Evolutionary conservation across 495 filamentous ascomycete genomes (phyloP), one percentile per base, ranked within the genome.

Genomic region (Penicillium maclennaniae): DNA sequence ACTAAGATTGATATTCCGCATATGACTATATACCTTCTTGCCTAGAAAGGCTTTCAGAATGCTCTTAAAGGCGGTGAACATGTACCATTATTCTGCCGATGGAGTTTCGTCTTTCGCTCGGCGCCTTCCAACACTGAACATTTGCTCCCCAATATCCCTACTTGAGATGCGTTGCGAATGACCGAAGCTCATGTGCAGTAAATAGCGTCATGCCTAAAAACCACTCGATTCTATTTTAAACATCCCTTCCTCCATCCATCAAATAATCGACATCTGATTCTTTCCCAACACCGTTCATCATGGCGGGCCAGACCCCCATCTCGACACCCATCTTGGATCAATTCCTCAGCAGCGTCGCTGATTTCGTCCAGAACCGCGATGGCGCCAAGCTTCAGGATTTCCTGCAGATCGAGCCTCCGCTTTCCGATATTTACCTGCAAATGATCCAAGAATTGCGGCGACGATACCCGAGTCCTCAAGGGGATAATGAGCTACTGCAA

Each of bases 371-470:
- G 34, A 71, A 69, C 12, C 79, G 76, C 53, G 72, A 88, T 67
- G 82, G 80, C 31, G 57, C 54, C 17, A 67, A 79, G 40, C 63
- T 88, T 7, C 73, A 81, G 55, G 72, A 80, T 42, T 85, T 76
- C 55, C 67, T 89, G 10, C 73, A 81, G 43, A 76, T 87, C 55
- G 85, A 88, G 58, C 85, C 85, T 7, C 84, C 83, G 2, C 69
- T 85, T 17, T 74, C 83, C 4, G 76, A 81, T 5, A 75, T 84
- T 10, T 95, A 93, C 69, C 69, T 73, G 47, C 73, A 80, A 41
- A 85, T 96, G 62, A 80, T 82, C 17, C 59, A 60, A 2, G 86
- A 92, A 63, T 71, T 96, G 47, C 82, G 76, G 52, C 64, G 75
- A 15, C 59, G 66, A 7, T 91, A 81, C 61, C 77, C 68, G 40